These are phyloP conservation scores for Fragilaria crotonensis DNA, from an alignment of 108 stramenopile genomes.

Conservation along the genomic window DNA sequence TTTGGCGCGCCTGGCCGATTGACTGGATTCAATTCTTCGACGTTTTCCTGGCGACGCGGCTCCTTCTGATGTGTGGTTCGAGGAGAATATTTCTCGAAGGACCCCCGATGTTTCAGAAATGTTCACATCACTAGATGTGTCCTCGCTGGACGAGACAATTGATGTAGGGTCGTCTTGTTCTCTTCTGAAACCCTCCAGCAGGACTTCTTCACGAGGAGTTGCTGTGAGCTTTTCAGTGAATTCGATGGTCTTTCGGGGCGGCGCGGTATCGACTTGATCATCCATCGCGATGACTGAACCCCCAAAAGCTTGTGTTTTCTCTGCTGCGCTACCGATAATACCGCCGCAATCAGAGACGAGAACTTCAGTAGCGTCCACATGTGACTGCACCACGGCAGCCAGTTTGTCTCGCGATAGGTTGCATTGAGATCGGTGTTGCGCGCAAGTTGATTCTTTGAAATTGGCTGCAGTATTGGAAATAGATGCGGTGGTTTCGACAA, in stretches of 20 bases:
- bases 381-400: constrained; percentile 16
- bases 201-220: constrained; percentile 32
- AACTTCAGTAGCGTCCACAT: constrained; percentile 11
- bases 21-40: too few species aligned
- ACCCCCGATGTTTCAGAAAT: not conserved
- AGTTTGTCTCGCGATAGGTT: constrained; percentile 15
- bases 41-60: too few species aligned
- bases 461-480: not conserved
- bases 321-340: constrained; percentile 3
- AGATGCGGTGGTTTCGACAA: not conserved
- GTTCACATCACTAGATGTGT: not conserved
- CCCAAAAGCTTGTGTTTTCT: constrained; percentile 33
- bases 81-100: not conserved
- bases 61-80: too few species aligned
- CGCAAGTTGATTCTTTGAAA: constrained; percentile 4
- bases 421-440: constrained; percentile 2
- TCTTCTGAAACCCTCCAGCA: constrained; percentile 19
- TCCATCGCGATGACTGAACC: constrained; percentile 24
- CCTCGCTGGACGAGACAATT: not conserved
- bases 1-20: too few species aligned
- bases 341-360: constrained; percentile 9
- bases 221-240: constrained; percentile 30
- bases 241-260: constrained; percentile 15
- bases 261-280: constrained; percentile 25
- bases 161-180: not conserved